Base-by-base conservation (phyloP, 2,329 filamentous ascomycete species). In the Dactylellina cionopaga region DNA sequence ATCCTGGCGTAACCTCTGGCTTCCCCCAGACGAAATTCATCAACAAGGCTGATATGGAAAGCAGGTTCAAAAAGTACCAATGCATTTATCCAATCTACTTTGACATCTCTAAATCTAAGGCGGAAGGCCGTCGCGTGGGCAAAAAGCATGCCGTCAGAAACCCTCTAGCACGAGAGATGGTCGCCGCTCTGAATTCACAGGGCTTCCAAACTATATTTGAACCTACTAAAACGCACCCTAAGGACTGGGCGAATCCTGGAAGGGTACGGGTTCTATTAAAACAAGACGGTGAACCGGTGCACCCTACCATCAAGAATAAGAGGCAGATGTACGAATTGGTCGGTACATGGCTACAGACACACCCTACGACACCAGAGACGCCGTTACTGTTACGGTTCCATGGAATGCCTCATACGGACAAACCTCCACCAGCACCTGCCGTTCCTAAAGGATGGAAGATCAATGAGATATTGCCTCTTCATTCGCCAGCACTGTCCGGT, bases 1-100 rank as follows among this genome's bases (percentile, higher is more conserved):
- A 27, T 25, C 13, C 37, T 9, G 46, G 58, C 15, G 24, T 58
- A 37, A 74, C 75, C 62, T 62, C 51, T 65, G 66, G 66, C 15
- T 71, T 71, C 74, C 59, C 44, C 31, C 74, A 69, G 37, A 80
- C 78, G 75, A 79, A 75, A 78, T 80, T 80, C 77, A 75, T 80
- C 47, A 71, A 77, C 55, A 76, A 80, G 64, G 81, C 83, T 75
- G 83, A 87, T 22, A 71, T 71, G 79, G 82, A 85, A 55, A 79
- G 82, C 75, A 82, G 84, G 77, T 89, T 92, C 80, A 91, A 90
- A 79, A 83, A 88, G 81, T 96, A 89, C 83, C 90, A 95, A 81
- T 94, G 92, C 81, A 85, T 99, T 24, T 99, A 99, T 83, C 94
- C 95, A 0, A 83, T 98, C 70, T 99, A 99, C 85, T 99, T 99